Base-by-base conservation (phyloP, 106 monocot species). In the Chionographis japonica region DNA sequence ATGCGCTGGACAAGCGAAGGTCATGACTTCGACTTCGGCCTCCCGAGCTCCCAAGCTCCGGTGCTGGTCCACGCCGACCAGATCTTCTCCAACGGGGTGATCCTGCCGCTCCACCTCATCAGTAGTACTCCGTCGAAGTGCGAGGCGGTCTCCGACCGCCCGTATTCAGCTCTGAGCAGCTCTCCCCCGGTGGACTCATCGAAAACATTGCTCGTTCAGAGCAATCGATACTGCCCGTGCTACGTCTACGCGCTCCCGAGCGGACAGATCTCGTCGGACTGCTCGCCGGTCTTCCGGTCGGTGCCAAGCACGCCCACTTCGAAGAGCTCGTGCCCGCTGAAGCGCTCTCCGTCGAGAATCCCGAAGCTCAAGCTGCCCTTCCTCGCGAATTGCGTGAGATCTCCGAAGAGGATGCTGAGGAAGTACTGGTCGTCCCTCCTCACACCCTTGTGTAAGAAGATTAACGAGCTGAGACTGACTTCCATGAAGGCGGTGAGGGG, bases 381-480 rank as follows among this genome's bases (percentile, higher is more conserved):
- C 40, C 19, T 65, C 4, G 42, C 40, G 39, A 36, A 2, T 16
- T 52, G 54, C 7, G 41, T 14, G 11, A 59, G 37, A 14, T 41
- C 56, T 6, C 63, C 72, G 3, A 63, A 66, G 68, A 66, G 37
- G 73, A 37, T 74, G 6, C 37, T 85, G 8, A 54, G 42, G 57
- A 79, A 72, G 79, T 85, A 71, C 61, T 37, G 77, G 16, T 53
- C 35, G 15, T 78, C 81, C 42, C 67, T 81, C 42, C 67, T 81
- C 9, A 19, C 74, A 51, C 70, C 80, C 14, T 37, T 80, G 42
- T 74, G 37, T 39, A 74, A 58, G 68, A 85, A 71, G 74, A 72
- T 72, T 39, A 84, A 60, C 58, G 63, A 9, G 36, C 3, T 77
- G 70, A 78, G 62, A 43, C n/a, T 61, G 27, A 18, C 14, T 1